Base-by-base conservation (phyloP, 257 asterid species). In the Penstemon eatonii region DNA sequence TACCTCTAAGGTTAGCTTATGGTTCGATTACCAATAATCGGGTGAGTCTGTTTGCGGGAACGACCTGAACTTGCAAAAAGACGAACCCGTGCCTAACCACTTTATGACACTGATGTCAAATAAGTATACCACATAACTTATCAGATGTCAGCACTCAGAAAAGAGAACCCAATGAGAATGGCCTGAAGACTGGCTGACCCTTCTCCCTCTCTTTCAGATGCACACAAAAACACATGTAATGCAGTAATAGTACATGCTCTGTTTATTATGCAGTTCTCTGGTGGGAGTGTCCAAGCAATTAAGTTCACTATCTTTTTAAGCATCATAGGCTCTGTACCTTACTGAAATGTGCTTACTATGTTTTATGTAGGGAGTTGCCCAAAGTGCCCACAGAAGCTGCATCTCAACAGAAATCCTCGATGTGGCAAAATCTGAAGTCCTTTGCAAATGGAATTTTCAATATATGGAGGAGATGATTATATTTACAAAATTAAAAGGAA, bases 401-500 rank as follows among this genome's bases (percentile, higher is more conserved):
- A 44, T 60, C 82, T 47, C 79, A 75, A 67, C 73, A 52, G 70
- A 76, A 71, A 45, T 58, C 89, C 10, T 84, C 92, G 7, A n/a
- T 79, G 57, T 89, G 98, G 98, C 77, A 81, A 40, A 82, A 78
- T 69, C 79, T 92, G 72, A 89, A 83, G 76, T 86, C 98, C 66
- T 78, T 87, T 63, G 96, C 96, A 42, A 85, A 77, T 79, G 96
- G 87, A 61, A 76, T 92, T 56, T 62, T 86, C 49, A 79, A 67
- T 74, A 65, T 68, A 19, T 92, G 96, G 98, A 78, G 78, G 74
- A 76, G 79, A 73, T 77, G 75, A 74, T 57, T 41, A 6, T 54
- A 36, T 51, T 63, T 46, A 4, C 71, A 50, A 13, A 15, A 42
- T 25, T 12, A 6, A 25, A 25, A 15, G 43, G 59, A 49, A 46